These are phyloP conservation scores for Syncephalastrum sp. DNA, from an alignment of 371 early-diverging fungal genomes.

Conservation along the genomic window DNA sequence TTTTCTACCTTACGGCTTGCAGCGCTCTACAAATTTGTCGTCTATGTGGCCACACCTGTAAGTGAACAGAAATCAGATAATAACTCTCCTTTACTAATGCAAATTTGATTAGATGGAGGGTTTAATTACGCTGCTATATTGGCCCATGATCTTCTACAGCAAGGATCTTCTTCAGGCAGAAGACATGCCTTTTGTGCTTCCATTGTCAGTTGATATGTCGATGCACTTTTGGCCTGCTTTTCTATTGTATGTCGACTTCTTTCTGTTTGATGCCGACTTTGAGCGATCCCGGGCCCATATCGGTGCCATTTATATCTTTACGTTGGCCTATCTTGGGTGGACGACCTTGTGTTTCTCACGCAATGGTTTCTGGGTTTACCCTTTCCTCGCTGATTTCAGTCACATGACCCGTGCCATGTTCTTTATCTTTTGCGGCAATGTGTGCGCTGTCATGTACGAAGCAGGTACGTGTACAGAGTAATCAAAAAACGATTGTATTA, in stretches of 20 bases:
- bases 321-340: conserved; percentile 22
- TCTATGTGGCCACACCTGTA: conserved; percentile 22
- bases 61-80: background rate
- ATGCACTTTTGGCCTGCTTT: conserved; percentile 31
- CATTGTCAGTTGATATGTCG: conserved; percentile 19
- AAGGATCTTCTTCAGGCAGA: conserved; percentile 14
- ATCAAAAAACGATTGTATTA: too few relatives aligned
- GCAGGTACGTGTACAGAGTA: conserved; percentile 13
- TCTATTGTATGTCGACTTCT: conserved; percentile 24
- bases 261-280: conserved; percentile 22
- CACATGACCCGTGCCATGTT: conserved; percentile 11
- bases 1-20: background rate
- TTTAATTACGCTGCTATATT: conserved; percentile 24
- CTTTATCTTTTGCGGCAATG: conserved; percentile 20
- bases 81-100: background rate
- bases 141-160: conserved; percentile 23
- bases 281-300: conserved; percentile 19
- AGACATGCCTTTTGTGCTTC: conserved; percentile 19
- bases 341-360: conserved; percentile 17
- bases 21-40: conserved; percentile 9
- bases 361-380: conserved; percentile 28
- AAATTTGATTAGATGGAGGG: conserved; percentile 23
- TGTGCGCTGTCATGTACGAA: conserved; percentile 24
- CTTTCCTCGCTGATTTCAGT: conserved; percentile 22
- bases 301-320: conserved; percentile 16